Percentiles rank a stretch among this genome's conserved stretches.
These are phyloP conservation scores for Helotiales sp. DNA, from an alignment of 2,329 filamentous ascomycete species.

Conservation along the genomic window DNA sequence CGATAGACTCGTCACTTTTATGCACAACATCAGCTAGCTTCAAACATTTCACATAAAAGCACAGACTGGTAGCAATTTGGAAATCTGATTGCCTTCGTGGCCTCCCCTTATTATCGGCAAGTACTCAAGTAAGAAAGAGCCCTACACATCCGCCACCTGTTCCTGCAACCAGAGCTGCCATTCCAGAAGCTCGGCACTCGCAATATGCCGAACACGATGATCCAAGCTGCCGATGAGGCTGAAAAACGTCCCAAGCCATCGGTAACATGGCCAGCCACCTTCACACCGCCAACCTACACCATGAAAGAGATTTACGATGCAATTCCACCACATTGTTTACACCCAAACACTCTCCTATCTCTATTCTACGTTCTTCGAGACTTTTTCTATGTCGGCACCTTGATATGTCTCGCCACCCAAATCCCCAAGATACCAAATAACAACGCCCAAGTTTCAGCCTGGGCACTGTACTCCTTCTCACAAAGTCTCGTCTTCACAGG, in stretches of 20 bases:
- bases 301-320: constrained; percentile 47
- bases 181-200: constrained; percentile 8
- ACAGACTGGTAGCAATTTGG: constrained; percentile 15
- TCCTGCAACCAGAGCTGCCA: not conserved
- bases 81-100: constrained; percentile 6
- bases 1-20: constrained; percentile 22
- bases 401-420: constrained; percentile 58
- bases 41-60: constrained; percentile 21
- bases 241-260: not conserved
- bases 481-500: constrained; percentile 71
- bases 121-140: too few relatives aligned
- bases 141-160: not conserved
- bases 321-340: constrained; percentile 66
- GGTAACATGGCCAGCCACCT: constrained; percentile 19
- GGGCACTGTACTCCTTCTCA: constrained; percentile 64
- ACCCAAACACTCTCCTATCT: constrained; percentile 57
- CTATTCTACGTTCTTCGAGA: constrained; percentile 63
- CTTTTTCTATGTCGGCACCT: constrained; percentile 52
- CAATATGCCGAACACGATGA: not conserved
- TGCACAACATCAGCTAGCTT: constrained; percentile 21
- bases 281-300: constrained; percentile 39
- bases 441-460: constrained; percentile 53
- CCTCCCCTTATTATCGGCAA: not conserved
- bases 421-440: constrained; percentile 56
- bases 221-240: constrained; percentile 1